Base-by-base conservation (phyloP, 2,329 filamentous ascomycete genomes). In the Penicillium glabrum region DNA sequence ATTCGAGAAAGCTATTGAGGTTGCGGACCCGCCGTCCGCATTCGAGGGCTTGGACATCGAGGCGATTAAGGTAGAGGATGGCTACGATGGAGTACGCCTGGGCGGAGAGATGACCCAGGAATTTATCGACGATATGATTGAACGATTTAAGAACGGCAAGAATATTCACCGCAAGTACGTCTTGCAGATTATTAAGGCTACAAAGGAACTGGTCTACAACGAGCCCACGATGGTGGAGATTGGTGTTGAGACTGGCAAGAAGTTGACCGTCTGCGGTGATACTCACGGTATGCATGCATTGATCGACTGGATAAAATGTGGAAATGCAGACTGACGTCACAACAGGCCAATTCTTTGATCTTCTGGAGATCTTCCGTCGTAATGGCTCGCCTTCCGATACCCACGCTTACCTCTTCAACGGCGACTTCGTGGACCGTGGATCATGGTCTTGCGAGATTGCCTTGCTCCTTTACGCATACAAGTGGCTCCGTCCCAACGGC, bases 381-480 rank as follows among this genome's bases (percentile, higher is more conserved):
- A 97, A 96, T 67, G 95, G 95, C 43, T 85, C 83, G 61, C 95
- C 95, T 0, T 85, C 84, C 16, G 91, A 93, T 60, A 91, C 89
- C 72, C 92, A 98, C 73, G 90, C 88, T 74, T 99, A 98, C 73
- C 83, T 99, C 13, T 99, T 99, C 83, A 99, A 99, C 74, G 95
- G 95, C 63, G 95, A 99, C 77, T 99, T 99, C 71, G 95, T 99
- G 53, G 95, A 99, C 74, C 86, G 95, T 72, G 95, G 95, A 27
- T 97, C 92, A 37, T 99, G 95, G 95, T 98, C 93, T 7, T 92
- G 88, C n/a, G 95, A 99, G 74, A 96, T 99, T 66, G 93, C 92
- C 11, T 82, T 99, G 46, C 82, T 97, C 11, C 82, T 99, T 21
- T 99, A 97, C 75, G 90, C 93, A 45, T 96, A 96, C 83, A 99